These are phyloP conservation scores for Echium plantagineum DNA, from an alignment of 257 asterid genomes.

Conservation along the genomic window DNA sequence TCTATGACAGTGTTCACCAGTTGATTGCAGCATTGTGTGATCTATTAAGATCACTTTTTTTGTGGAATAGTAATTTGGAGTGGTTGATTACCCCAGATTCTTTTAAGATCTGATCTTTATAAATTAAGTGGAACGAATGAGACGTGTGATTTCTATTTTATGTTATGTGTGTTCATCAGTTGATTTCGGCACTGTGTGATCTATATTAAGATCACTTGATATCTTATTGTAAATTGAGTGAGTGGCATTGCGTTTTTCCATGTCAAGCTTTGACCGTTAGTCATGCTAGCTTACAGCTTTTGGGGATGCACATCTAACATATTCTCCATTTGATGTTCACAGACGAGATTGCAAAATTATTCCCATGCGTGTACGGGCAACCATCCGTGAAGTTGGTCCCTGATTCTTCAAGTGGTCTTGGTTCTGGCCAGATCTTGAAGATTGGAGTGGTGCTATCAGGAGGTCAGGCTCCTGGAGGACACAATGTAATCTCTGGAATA, in stretches of 20 bases:
- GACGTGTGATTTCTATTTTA: background rate
- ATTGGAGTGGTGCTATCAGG: slow-evolving; percentile 94
- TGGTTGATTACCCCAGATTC: too few species aligned
- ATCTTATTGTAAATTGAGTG: too few species aligned
- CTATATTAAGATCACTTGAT: too few species aligned
- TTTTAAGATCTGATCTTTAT: too few species aligned
- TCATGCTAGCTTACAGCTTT: background rate
- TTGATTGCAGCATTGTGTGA: too few species aligned
- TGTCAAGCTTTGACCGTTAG: background rate
- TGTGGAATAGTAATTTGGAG: too few species aligned
- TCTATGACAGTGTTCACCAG: background rate
- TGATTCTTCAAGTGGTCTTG: slow-evolving; percentile 26
- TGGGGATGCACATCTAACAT: background rate
- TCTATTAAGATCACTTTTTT: too few species aligned
- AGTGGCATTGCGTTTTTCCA: too few species aligned
- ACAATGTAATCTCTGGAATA: slow-evolving; percentile 92
- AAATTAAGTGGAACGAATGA: too few species aligned
- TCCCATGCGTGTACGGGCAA: slow-evolving; percentile 79
- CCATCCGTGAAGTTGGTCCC: slow-evolving; percentile 79
- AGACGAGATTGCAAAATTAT: slow-evolving; percentile 91
- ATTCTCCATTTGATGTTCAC: slow-evolving; percentile 12
- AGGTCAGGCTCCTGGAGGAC: slow-evolving; percentile 99
- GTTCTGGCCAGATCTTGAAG: slow-evolving; percentile 36
- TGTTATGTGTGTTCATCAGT: background rate
- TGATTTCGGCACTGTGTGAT: too few species aligned